Percentiles rank a stretch among this genome's conserved stretches.
Evolutionary conservation across 2,329 filamentous ascomycete genomes (phyloP).

Genomic region (Colletotrichum karsti): DNA sequence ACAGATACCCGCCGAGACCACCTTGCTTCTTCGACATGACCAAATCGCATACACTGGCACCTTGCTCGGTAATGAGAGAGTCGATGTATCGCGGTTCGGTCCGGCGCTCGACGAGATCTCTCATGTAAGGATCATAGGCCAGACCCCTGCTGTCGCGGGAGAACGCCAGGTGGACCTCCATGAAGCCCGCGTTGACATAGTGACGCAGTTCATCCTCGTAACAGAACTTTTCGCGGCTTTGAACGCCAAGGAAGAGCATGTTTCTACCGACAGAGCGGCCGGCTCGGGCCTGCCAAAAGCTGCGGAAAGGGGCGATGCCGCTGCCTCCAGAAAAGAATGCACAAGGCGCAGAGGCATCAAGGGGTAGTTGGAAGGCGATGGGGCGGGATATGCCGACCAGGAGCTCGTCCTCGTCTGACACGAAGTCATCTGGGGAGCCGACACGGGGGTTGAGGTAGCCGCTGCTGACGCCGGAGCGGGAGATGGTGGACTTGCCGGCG

Average conservation of each 20-base stretch:
- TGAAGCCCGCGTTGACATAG: conserved; percentile 53
- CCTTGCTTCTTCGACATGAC: conserved; percentile 66
- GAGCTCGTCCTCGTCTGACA: conserved; percentile 56
- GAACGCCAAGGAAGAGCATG: conserved; percentile 59
- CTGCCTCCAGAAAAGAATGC: conserved; percentile 63
- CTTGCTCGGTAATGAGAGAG: conserved; percentile 58
- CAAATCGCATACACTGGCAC: conserved; percentile 58
- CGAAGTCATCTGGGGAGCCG: conserved; percentile 45
- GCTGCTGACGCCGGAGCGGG: conserved; percentile 57
- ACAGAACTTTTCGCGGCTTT: conserved; percentile 60
- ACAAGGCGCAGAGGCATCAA: conserved; percentile 58
- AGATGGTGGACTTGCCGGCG: conserved; percentile 38
- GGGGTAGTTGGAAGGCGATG: conserved; percentile 59
- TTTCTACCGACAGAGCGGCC: conserved; percentile 50
- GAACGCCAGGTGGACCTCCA: conserved; percentile 62
- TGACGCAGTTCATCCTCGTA: conserved; percentile 58
- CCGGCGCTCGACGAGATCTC: conserved; percentile 57
- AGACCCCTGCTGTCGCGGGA: conserved; percentile 58
- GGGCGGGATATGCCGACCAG: conserved; percentile 61
- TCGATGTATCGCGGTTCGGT: conserved; percentile 62
- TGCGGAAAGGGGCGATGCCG: conserved; percentile 62
- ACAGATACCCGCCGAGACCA: conserved; percentile 44
- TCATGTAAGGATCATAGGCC: conserved; percentile 54
- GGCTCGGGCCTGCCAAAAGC: conserved; percentile 60
- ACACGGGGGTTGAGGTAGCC: conserved; percentile 60